Percentiles rank a stretch among this genome's conserved stretches.
Conservation (phyloP, 192 early-diverging fungal species). For the Spizellomyces punctatus region DNA sequence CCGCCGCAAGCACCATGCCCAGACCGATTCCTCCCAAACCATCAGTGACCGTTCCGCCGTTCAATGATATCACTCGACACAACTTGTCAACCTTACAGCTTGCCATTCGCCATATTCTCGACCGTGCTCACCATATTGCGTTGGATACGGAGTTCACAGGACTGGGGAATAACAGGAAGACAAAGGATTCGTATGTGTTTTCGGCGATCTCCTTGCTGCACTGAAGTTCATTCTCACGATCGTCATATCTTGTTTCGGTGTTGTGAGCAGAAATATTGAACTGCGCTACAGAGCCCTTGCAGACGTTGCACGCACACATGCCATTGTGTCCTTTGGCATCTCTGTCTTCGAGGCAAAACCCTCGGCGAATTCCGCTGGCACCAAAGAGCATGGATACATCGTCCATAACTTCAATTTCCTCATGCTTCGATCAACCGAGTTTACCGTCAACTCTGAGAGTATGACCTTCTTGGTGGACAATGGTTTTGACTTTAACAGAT, state of each 20-base stretch:
- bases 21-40: not conserved
- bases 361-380: not conserved
- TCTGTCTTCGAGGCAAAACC: slow-evolving; percentile 57
- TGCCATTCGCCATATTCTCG: slow-evolving; percentile 33
- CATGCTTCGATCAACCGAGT: slow-evolving; percentile 56
- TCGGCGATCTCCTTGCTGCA: no score
- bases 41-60: slow-evolving; percentile 12
- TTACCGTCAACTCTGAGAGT: slow-evolving; percentile 70
- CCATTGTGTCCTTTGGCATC: slow-evolving; percentile 85
- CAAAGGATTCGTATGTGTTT: slow-evolving; percentile 35
- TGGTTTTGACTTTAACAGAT: slow-evolving; percentile 84
- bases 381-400: slow-evolving; percentile 17
- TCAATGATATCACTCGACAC: slow-evolving; percentile 41
- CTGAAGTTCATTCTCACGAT: no score
- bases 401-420: slow-evolving; percentile 71
- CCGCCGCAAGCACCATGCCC: not conserved
- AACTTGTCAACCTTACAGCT: slow-evolving; percentile 30
- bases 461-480: slow-evolving; percentile 80
- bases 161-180: slow-evolving; percentile 48
- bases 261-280: slow-evolving; percentile 70
- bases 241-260: not conserved
- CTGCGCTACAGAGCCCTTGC: slow-evolving; percentile 78
- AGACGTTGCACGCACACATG: slow-evolving; percentile 72
- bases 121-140: slow-evolving; percentile 71
- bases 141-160: slow-evolving; percentile 95